Conservation (phyloP, 306 rosid genomes). For the Medicago ruthenica region DNA sequence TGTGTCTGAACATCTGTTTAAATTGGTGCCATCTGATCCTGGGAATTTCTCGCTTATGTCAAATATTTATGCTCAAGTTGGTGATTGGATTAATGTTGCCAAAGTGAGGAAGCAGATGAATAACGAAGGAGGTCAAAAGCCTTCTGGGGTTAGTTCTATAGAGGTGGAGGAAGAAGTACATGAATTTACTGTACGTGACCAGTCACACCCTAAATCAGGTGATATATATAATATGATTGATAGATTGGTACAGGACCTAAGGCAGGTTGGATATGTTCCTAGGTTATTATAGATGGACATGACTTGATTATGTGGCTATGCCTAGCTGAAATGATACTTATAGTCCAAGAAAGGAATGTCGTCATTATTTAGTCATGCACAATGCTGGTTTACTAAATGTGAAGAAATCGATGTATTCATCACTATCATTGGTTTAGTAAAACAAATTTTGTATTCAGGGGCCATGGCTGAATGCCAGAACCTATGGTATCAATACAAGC, state of each 20-base stretch:
- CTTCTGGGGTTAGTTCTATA: constrained; percentile 83
- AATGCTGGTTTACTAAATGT: constrained; percentile 31
- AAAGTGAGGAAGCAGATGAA: constrained; percentile 66
- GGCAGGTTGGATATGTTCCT: constrained; percentile 56
- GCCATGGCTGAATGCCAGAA: neutral
- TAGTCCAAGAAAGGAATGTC: constrained; percentile 12
- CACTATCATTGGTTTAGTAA: constrained; percentile 12
- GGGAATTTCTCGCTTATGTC: constrained; percentile 77
- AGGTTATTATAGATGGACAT: constrained; percentile 28
- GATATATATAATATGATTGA: constrained; percentile 75
- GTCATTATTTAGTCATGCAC: constrained; percentile 13
- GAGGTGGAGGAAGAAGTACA: constrained; percentile 74
- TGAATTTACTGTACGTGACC: constrained; percentile 76
- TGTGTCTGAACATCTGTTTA: constrained; percentile 58
- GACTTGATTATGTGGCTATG: constrained; percentile 16
- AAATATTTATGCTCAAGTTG: constrained; percentile 84
- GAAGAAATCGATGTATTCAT: constrained; percentile 16
- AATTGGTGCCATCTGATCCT: constrained; percentile 64
- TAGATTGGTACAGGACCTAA: constrained; percentile 63
- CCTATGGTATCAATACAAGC: constrained; percentile 26
- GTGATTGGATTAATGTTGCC: constrained; percentile 76
- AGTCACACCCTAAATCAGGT: constrained; percentile 74
- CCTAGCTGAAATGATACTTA: constrained; percentile 25
- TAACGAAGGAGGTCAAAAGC: constrained; percentile 65
- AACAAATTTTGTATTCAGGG: constrained; percentile 1